phyloP scores from a whole-genome alignment of 2,329 filamentous ascomycete genomes.

The Aureobasidium sp. region DNA sequence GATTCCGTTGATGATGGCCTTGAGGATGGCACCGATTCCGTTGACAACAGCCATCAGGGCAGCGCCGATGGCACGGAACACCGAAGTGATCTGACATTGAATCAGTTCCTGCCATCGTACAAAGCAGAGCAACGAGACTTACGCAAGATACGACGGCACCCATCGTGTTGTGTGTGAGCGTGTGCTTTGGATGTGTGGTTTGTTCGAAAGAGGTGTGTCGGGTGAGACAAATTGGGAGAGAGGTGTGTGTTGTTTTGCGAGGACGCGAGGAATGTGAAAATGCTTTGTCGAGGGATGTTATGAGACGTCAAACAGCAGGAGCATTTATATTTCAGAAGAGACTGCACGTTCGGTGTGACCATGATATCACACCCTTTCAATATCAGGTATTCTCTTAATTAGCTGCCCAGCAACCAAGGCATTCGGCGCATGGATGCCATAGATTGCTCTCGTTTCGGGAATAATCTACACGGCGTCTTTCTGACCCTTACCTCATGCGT shows the following conservation, averaged over 20 bases:
- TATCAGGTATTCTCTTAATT: neutral
- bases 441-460: neutral
- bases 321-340: conserved; percentile 5
- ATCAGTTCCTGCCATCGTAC: conserved; percentile 21
- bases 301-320: conserved; percentile 10
- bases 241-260: conserved; percentile 5
- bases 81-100: conserved; percentile 31
- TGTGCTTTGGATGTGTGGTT: neutral
- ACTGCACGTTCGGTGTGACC: neutral
- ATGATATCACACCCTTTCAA: conserved; percentile 8
- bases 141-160: conserved; percentile 79
- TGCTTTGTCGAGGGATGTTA: neutral
- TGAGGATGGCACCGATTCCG: conserved; percentile 39
- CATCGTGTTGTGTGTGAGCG: conserved; percentile 44
- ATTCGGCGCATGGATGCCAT: neutral
- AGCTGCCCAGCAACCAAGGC: conserved; percentile 11
- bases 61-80: conserved; percentile 42
- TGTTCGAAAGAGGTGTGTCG: neutral
- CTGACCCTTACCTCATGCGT: neutral
- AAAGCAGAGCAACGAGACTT: conserved; percentile 37
- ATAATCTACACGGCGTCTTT: neutral
- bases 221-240: neutral
- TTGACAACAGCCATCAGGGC: conserved; percentile 42
- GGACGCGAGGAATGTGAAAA: conserved; percentile 11
- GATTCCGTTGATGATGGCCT: conserved; percentile 42